Evolutionary conservation across 768 basidiomycete species (phyloP).

Genomic region (Lentinula raphanica): DNA sequence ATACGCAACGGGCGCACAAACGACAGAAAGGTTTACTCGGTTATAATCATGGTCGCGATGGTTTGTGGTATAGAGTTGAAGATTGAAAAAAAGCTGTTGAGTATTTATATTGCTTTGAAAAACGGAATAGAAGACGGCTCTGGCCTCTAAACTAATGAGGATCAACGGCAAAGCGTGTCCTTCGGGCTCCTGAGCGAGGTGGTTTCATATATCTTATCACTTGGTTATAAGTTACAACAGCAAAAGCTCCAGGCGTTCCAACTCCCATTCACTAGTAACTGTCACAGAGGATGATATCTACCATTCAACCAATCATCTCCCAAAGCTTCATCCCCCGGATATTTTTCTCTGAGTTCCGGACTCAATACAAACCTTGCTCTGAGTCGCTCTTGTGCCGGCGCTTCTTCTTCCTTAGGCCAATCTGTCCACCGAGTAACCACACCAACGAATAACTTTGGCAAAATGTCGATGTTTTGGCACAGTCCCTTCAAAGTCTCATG

Average conservation of each 20-base stretch:
- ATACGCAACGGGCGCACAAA: background rate
- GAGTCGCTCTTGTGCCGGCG: conserved; percentile 11
- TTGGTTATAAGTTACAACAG: background rate
- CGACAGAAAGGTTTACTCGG: background rate
- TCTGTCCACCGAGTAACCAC: too few relatives aligned
- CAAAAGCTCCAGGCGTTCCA: background rate
- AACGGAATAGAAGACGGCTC: background rate
- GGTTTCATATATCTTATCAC: too few relatives aligned
- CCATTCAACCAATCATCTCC: conserved; percentile 26
- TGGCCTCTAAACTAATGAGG: too few relatives aligned
- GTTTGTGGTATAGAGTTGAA: background rate
- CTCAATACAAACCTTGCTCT: conserved; percentile 35
- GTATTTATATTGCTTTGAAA: background rate
- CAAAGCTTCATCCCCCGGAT: conserved; percentile 42
- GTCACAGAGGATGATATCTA: too few relatives aligned
- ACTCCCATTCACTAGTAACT: too few relatives aligned
- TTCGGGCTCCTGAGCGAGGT: too few relatives aligned
- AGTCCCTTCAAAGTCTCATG: conserved; percentile 17
- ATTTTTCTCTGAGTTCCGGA: conserved; percentile 34
- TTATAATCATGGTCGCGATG: background rate
- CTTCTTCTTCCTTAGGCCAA: too few relatives aligned
- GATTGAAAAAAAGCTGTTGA: background rate
- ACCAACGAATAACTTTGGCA: conserved; percentile 14
- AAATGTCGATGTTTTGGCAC: conserved; percentile 1
- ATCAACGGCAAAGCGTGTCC: too few relatives aligned